phyloP scores from a whole-genome alignment of 768 basidiomycete genomes.

The Vararia minispora region DNA sequence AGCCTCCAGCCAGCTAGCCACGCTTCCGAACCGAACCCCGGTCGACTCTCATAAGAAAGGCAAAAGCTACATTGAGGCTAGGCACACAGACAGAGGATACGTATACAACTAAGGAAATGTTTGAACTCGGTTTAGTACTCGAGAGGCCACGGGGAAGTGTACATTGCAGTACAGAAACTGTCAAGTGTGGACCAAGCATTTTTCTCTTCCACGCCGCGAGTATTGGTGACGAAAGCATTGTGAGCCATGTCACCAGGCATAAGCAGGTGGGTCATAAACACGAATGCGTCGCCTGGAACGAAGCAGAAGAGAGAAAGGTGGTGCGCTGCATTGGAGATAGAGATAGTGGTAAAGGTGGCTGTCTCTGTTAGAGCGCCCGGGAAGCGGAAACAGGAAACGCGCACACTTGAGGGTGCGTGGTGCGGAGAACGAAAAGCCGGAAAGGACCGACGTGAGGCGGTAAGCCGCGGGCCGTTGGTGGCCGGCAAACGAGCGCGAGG shows the following conservation, averaged over 20 bases:
- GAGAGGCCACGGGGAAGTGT: constrained; percentile 45
- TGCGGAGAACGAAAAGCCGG: not conserved
- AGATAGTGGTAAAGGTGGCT: too few species aligned
- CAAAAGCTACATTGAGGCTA: not conserved
- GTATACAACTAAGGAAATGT: constrained; percentile 15
- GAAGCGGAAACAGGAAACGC: not conserved
- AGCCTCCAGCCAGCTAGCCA: too few species aligned
- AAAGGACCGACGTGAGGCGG: too few species aligned
- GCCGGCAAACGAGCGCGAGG: too few species aligned
- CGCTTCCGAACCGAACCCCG: too few species aligned
- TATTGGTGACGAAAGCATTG: constrained; percentile 70
- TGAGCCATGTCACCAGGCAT: constrained; percentile 69
- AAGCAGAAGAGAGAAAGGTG: constrained; percentile 5
- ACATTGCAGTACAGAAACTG: too few species aligned
- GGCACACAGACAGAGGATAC: not conserved
- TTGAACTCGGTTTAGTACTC: constrained; percentile 69
- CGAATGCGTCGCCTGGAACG: constrained; percentile 4
- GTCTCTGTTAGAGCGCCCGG: too few species aligned
- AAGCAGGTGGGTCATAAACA: constrained; percentile 41
- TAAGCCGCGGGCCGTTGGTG: too few species aligned
- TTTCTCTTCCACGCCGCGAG: constrained; percentile 62
- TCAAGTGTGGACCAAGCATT: constrained; percentile 69
- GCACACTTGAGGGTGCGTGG: too few species aligned
- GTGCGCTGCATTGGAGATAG: not conserved
- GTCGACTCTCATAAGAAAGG: too few species aligned